Base-by-base conservation (phyloP, 2,329 filamentous ascomycete genomes). In the Talaromyces sp. region DNA sequence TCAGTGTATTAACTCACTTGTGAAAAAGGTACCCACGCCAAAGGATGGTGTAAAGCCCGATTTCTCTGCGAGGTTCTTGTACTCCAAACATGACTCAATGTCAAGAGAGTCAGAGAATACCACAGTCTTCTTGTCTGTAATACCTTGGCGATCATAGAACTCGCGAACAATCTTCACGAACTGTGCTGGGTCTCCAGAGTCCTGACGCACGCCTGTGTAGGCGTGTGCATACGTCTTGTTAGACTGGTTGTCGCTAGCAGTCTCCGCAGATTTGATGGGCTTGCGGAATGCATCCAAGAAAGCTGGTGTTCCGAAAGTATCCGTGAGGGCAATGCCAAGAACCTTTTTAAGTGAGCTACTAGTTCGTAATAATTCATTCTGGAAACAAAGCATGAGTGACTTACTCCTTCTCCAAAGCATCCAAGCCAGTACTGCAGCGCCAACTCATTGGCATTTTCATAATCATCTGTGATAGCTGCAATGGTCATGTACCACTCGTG, bases 401-500 rank as follows among this genome's bases (percentile, higher is more conserved):
- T 61, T 62, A 82, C 83, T 2, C 85, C 90, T 67, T 88, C 86
- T 3, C 94, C 94, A 69, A 97, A 99, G 56, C 90, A 96, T 47
- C 87, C 86, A 30, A 96, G 84, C 94, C 94, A 99, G 70, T 95
- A 91, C 52, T 85, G 81, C 62, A 99, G 77, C 0, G 91, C 92
- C 58, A 87, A 82, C 70, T 96, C 91, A 33, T 92, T 96, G 3
- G 94, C 92, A 56, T 83, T 80, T 62, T 85, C 82, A 69, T 99
- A 99, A 73, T 97, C 84, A 57, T 90, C 82, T 4, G 88, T 90
- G 63, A 97, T 91, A 35, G 94, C 92, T 1, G 94, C 94, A 57
- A 96, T 93, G 37, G 91, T 92, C 94, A 99, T 99, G 78, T 97
- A 97, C 94, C 94, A 99, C 75, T 99, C 94, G 68, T 99, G 94